Conservation (phyloP, 2,329 filamentous ascomycete species). For the Colletotrichum sp. region DNA sequence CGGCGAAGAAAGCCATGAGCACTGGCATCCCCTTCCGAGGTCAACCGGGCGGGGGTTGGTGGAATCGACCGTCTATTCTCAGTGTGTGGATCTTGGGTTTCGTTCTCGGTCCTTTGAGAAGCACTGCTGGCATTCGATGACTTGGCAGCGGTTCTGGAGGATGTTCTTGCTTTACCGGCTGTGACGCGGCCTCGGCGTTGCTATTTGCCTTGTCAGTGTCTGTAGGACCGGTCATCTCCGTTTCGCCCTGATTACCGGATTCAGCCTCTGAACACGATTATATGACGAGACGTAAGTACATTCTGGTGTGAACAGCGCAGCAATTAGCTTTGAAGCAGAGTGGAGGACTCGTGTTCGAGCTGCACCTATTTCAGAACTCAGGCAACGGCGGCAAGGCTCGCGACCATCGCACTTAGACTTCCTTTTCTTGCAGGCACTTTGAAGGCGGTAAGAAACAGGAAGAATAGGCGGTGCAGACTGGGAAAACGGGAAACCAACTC, state of each 20-base stretch:
- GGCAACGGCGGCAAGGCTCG: neutral
- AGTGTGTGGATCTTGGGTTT: neutral
- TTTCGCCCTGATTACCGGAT: neutral
- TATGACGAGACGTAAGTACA: neutral
- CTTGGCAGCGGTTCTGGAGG: neutral
- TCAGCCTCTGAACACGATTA: neutral
- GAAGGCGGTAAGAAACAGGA: neutral
- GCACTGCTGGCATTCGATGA: neutral
- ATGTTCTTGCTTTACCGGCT: neutral
- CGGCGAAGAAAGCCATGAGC: neutral
- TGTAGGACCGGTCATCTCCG: rapidly evolving
- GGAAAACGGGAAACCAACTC: neutral
- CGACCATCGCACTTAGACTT: neutral
- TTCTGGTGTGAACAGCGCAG: neutral
- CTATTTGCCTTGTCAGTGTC: neutral
- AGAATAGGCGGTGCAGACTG: neutral
- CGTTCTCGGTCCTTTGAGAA: neutral
- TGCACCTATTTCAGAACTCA: neutral
- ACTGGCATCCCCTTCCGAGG: neutral
- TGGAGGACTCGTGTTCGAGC: neutral
- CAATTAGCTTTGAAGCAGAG: neutral
- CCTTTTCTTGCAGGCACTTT: neutral
- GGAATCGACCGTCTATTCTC: neutral
- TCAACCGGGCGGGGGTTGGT: neutral
- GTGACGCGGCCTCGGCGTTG: neutral